A percentile compares a stretch with the other conserved stretches of the same genome.
Evolutionary conservation across 805 yeast genomes (phyloP).

Genomic region (Hanseniaspora meyeri): DNA sequence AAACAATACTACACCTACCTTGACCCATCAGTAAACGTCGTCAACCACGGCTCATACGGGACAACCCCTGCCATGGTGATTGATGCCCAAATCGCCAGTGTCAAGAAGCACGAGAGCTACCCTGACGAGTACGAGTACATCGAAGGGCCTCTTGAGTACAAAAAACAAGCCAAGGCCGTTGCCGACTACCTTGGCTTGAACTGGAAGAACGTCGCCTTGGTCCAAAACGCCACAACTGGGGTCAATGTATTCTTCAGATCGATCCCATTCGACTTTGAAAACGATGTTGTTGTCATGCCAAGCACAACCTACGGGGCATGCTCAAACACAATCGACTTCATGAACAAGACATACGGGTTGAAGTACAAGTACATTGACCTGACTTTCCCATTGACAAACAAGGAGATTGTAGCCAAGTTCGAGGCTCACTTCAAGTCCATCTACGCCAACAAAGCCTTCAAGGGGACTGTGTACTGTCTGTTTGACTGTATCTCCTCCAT

Average conservation of each 20-base stretch:
- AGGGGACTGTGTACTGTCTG: slow-evolving; percentile 30
- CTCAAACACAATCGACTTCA: slow-evolving; percentile 36
- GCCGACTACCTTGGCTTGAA: slow-evolving; percentile 39
- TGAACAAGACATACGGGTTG: slow-evolving; percentile 28
- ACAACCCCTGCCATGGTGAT: slow-evolving; percentile 39
- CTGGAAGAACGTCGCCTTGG: slow-evolving; percentile 38
- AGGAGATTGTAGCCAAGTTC: slow-evolving; percentile 29
- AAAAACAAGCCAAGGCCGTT: slow-evolving; percentile 29
- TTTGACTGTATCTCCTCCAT: slow-evolving; percentile 49
- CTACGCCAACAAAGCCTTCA: slow-evolving; percentile 19
- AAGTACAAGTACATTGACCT: slow-evolving; percentile 31
- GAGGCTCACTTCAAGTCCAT: slow-evolving; percentile 22
- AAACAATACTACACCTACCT: slow-evolving; percentile 36
- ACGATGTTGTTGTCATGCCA: slow-evolving; percentile 39
- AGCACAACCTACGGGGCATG: slow-evolving; percentile 46
- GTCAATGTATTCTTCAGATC: slow-evolving; percentile 46
- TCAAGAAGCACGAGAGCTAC: slow-evolving; percentile 25
- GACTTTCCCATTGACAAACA: slow-evolving; percentile 34
- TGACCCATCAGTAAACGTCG: slow-evolving; percentile 31
- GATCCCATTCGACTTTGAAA: slow-evolving; percentile 33
- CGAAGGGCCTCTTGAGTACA: slow-evolving; percentile 24
- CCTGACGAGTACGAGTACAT: slow-evolving; percentile 38
- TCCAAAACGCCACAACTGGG: slow-evolving; percentile 49
- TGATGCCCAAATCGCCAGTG: slow-evolving; percentile 27
- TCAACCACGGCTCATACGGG: slow-evolving; percentile 60